These are phyloP conservation scores for Teratosphaeria zuluensis DNA, from an alignment of 2,329 filamentous ascomycete genomes.

Conservation along the genomic window DNA sequence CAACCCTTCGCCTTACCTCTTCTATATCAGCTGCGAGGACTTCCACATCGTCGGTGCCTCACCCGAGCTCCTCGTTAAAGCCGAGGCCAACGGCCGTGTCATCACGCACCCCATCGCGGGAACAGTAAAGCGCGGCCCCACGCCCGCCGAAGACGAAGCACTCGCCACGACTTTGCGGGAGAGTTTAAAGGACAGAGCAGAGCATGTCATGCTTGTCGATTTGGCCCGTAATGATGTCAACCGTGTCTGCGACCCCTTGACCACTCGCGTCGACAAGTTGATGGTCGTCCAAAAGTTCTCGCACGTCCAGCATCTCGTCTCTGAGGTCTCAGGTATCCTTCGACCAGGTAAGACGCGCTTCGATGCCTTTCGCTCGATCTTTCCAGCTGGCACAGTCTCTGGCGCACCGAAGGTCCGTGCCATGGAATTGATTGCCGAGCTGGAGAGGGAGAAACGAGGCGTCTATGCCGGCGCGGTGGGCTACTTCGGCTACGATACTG, in stretches of 20 bases:
- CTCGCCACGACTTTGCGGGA: slow-evolving; percentile 67
- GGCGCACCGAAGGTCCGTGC: slow-evolving; percentile 92
- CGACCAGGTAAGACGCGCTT: slow-evolving; percentile 77
- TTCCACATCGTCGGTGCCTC: slow-evolving; percentile 95
- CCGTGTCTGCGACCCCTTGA: slow-evolving; percentile 81
- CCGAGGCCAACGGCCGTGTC: slow-evolving; percentile 54
- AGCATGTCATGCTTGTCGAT: slow-evolving; percentile 97
- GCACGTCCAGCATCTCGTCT: slow-evolving; percentile 94
- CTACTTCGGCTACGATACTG: slow-evolving; percentile 81
- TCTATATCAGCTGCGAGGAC: slow-evolving; percentile 83
- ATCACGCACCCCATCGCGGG: slow-evolving; percentile 97
- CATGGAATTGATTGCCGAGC: slow-evolving; percentile 93
- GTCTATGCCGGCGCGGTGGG: slow-evolving; percentile 94
- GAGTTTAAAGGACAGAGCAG: slow-evolving; percentile 83
- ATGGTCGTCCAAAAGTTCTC: slow-evolving; percentile 95
- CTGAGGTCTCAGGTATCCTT: slow-evolving; percentile 86
- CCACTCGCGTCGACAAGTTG: slow-evolving; percentile 81
- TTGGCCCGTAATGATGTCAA: slow-evolving; percentile 94
- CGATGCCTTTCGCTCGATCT: slow-evolving; percentile 88
- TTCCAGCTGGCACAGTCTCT: slow-evolving; percentile 90
- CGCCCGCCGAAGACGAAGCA: slow-evolving; percentile 67
- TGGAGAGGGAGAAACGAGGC: slow-evolving; percentile 88
- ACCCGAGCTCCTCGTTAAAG: slow-evolving; percentile 89
- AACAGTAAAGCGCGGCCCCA: slow-evolving; percentile 79
- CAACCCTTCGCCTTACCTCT: slow-evolving; percentile 94